Evolutionary conservation across 805 yeast species (phyloP).

Genomic region (Barnettozyma sp.): DNA sequence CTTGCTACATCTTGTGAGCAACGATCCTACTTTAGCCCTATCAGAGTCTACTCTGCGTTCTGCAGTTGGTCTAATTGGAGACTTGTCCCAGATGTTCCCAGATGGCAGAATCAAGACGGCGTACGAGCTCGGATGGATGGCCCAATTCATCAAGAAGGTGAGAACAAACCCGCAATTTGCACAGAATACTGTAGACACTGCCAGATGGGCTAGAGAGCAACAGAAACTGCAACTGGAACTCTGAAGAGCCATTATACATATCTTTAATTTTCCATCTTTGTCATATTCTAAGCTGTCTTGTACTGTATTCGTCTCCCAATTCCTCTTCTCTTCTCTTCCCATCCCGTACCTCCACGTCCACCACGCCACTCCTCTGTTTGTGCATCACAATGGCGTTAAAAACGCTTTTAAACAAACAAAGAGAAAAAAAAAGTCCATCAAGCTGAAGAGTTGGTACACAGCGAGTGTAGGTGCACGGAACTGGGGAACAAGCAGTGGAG

Average conservation of each 20-base stretch:
- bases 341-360: too few relatives aligned
- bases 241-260: neutral
- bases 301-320: too few relatives aligned
- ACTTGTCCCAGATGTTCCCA: constrained; percentile 80
- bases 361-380: too few relatives aligned
- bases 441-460: too few relatives aligned
- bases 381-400: neutral
- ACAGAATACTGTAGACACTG: constrained; percentile 77
- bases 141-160: constrained; percentile 66
- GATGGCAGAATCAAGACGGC: constrained; percentile 64
- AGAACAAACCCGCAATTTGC: constrained; percentile 56
- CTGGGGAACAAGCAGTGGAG: too few relatives aligned
- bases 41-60: constrained; percentile 73
- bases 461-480: too few relatives aligned
- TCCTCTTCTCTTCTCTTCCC: too few relatives aligned
- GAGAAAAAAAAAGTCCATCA: neutral
- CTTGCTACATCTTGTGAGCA: constrained; percentile 54
- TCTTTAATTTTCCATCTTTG: neutral
- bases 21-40: constrained; percentile 51
- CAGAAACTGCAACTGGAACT: constrained; percentile 20
- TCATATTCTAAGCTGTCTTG: too few relatives aligned
- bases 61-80: constrained; percentile 88
- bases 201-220: constrained; percentile 93
- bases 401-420: neutral
- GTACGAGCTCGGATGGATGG: constrained; percentile 72